Percentiles rank a stretch among this genome's conserved stretches.
Conservation (phyloP, 768 basidiomycete species). For the Leccinellum rugosiceps region DNA sequence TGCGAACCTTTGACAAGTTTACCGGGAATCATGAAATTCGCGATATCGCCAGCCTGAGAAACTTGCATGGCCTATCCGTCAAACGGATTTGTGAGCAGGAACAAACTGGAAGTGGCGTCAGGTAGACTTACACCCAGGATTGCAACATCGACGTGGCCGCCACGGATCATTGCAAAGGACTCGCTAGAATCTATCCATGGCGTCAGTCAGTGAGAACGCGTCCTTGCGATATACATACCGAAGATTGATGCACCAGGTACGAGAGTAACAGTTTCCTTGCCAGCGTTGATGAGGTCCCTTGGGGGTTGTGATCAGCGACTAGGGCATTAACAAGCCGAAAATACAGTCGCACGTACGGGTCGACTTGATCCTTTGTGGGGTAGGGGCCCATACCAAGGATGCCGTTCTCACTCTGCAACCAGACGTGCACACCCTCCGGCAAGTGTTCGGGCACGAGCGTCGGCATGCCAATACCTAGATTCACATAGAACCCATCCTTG, state of each 20-base stretch:
- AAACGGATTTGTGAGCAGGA: constrained; percentile 1
- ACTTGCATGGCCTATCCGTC: constrained; percentile 86
- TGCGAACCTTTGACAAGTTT: constrained; percentile 77
- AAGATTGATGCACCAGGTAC: constrained; percentile 90
- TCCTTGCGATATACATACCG: constrained; percentile 45
- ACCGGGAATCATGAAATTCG: constrained; percentile 98
- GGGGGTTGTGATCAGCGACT: constrained; percentile 4
- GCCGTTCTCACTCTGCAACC: constrained; percentile 90
- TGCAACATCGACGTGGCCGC: constrained; percentile 90
- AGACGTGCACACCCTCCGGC: constrained; percentile 71
- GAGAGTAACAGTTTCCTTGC: constrained; percentile 92
- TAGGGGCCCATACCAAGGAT: constrained; percentile 91
- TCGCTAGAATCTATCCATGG: constrained; percentile 66
- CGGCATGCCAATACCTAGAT: constrained; percentile 89
- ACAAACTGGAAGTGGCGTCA: not conserved
- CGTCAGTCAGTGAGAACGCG: not conserved
- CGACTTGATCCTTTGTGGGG: constrained; percentile 73
- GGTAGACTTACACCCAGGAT: constrained; percentile 75
- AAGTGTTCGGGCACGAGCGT: constrained; percentile 83
- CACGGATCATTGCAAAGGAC: constrained; percentile 97
- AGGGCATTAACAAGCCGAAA: not conserved
- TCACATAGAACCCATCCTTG: constrained; percentile 84
- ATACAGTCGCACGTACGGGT: constrained; percentile 56
- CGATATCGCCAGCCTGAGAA: constrained; percentile 87
- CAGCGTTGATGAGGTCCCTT: constrained; percentile 91